Percentiles rank a stretch among this genome's conserved stretches.
Evolutionary conservation across 495 filamentous ascomycete species (phyloP).

Genomic region (Aeminium ludgeri): DNA sequence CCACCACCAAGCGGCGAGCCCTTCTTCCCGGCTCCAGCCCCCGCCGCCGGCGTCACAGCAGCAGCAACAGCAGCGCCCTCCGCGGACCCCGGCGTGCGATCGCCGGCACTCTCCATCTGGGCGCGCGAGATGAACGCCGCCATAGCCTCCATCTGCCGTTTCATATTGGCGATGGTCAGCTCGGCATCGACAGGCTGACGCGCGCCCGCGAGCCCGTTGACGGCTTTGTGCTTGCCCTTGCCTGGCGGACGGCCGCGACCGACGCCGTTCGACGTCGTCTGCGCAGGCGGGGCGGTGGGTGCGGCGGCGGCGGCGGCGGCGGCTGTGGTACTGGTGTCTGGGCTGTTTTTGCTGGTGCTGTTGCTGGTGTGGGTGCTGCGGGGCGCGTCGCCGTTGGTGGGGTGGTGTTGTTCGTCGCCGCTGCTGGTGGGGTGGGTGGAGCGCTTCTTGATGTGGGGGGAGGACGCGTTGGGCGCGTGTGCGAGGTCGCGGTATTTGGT

Average conservation of each 20-base stretch:
- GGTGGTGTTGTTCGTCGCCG: conserved; percentile 30
- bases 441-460: conserved; percentile 16
- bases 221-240: conserved; percentile 17
- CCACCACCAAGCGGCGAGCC: no score
- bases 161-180: conserved; percentile 84
- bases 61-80: conserved; percentile 4
- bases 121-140: conserved; percentile 80
- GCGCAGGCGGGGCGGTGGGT: no score
- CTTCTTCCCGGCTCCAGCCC: not conserved
- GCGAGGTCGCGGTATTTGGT: conserved; percentile 25
- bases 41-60: not conserved
- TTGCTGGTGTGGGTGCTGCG: conserved; percentile 2
- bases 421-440: conserved; percentile 34
- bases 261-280: no score
- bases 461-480: not conserved
- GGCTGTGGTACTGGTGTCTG: not conserved
- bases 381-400: conserved; percentile 3
- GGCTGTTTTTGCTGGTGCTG: conserved; percentile 10
- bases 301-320: conserved; percentile 3
- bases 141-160: conserved; percentile 63
- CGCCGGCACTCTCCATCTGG: conserved; percentile 71
- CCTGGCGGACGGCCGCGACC: no score
- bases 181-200: conserved; percentile 45
- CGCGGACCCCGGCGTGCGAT: conserved; percentile 25
- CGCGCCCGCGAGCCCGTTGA: conserved; percentile 26